A percentile compares a stretch with the other conserved stretches of the same genome.
phyloP scores from a whole-genome alignment of 106 monocot species.

The Xerophyta viscosa region DNA sequence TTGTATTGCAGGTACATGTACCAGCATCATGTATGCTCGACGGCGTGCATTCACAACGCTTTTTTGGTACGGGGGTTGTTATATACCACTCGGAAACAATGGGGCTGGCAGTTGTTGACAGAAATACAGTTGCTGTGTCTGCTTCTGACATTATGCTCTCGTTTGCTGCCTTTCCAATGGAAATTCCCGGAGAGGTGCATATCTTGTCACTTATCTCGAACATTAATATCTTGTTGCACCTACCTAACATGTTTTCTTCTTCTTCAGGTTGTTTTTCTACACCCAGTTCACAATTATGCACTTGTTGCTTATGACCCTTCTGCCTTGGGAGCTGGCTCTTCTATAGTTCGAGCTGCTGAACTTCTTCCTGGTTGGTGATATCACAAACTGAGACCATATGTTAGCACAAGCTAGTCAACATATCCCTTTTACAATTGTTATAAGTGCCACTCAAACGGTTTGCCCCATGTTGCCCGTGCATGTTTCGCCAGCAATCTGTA shows the following conservation, averaged over 20 bases:
- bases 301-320: constrained; percentile 92
- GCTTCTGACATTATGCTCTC: constrained; percentile 90
- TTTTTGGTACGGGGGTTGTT: constrained; percentile 84
- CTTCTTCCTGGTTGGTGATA: constrained; percentile 60
- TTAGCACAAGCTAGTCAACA: too few relatives aligned
- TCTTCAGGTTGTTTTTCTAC: constrained; percentile 88
- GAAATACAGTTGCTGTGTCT: constrained; percentile 80
- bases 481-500: too few relatives aligned
- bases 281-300: constrained; percentile 96
- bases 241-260: constrained; percentile 4
- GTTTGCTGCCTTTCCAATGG: constrained; percentile 93
- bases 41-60: constrained; percentile 91
- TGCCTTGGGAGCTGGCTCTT: constrained; percentile 69
- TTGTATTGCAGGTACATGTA: constrained; percentile 71
- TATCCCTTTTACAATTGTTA: too few relatives aligned
- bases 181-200: constrained; percentile 91
- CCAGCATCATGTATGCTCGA: constrained; percentile 94
- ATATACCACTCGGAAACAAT: constrained; percentile 74
- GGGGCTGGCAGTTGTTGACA: constrained; percentile 82
- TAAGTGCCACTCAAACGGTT: too few relatives aligned
- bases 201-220: background rate
- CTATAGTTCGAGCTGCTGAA: constrained; percentile 73
- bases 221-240: constrained; percentile 6
- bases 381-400: too few relatives aligned
- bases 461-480: too few relatives aligned